Percentiles rank a stretch among this genome's conserved stretches.
phyloP scores from a whole-genome alignment of 345 rosid genomes.

The Alliaria petiolata region DNA sequence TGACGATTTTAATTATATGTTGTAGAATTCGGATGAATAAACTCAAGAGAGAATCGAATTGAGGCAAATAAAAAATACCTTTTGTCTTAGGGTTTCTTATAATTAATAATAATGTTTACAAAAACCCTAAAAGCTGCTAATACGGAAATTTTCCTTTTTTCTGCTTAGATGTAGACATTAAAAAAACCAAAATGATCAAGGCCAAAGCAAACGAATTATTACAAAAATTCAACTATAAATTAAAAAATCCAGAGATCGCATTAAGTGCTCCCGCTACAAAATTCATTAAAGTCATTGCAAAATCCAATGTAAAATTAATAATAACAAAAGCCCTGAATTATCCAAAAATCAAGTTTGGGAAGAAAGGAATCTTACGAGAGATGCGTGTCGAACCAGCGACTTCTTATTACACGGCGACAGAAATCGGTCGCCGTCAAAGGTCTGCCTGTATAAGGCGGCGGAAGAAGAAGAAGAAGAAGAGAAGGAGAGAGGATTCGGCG shows the following conservation, averaged over 20 bases:
- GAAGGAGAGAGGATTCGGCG: conserved; percentile 58
- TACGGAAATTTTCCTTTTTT: neutral
- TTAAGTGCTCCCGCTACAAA: neutral
- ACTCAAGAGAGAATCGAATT: neutral
- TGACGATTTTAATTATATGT: no score
- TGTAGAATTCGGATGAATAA: no score
- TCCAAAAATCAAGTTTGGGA: neutral
- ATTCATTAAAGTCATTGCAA: neutral
- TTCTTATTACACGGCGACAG: conserved; percentile 41
- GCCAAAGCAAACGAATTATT: neutral
- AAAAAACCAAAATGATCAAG: no score
- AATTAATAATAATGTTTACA: neutral
- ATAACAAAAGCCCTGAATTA: neutral
- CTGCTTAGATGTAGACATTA: no score
- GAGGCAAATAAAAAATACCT: neutral
- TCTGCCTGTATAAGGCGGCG: conserved; percentile 27
- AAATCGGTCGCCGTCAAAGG: conserved; percentile 30
- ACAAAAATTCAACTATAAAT: neutral
- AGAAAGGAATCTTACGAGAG: conserved; percentile 50
- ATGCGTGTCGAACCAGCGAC: conserved; percentile 66
- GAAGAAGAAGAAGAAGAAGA: conserved; percentile 43
- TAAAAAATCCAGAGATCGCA: neutral
- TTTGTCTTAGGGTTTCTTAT: neutral
- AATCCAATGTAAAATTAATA: neutral
- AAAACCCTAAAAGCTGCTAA: neutral